Base-by-base conservation (phyloP, 2,329 filamentous ascomycete genomes). In the Fusarium illudens region DNA sequence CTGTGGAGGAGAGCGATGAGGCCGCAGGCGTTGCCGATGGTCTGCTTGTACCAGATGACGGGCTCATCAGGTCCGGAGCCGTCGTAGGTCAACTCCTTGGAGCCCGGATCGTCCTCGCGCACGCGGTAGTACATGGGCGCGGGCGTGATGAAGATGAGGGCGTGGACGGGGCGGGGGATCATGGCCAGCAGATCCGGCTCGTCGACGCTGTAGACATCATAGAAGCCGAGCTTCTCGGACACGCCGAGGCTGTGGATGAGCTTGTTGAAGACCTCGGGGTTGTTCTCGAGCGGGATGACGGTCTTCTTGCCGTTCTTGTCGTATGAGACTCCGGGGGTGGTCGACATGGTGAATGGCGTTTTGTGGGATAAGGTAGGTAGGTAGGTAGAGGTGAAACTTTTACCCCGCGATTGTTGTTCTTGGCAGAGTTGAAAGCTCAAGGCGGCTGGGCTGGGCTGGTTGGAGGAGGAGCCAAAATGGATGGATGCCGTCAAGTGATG, bases 31-130 rank as follows among this genome's bases (percentile, higher is more conserved):
- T 96, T 90, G 60, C 89, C 87, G 72, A 96, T 96, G 0, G 92
- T 96, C 78, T 96, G 93, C 74, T 90, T 90, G 81, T 93, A 96
- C 92, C 92, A 96, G 17, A 92, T 81, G 1, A 94, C 88, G 7
- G 91, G 87, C 71, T 94, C 91, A 0, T 79, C 76, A 6, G 73
- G 70, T 2, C 78, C 79, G 8, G 68, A 65, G 20, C 75, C 74
- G 32, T 74, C 60, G 65, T 82, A 81, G 1, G 76, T 76, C 29
- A 76, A 33, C 10, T 73, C 67, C 6, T 75, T 54, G 12, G 68
- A 62, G 6, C 62, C 59, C 25, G 71, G 65, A 6, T 67, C 53
- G 2, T 67, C 73, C 58, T 74, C 67, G 20, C 79, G 76, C 22
- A 79, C 79, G 36, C 79, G 73, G 56, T 88, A 84, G 76, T 87